A percentile compares a stretch with the other conserved stretches of the same genome.
Conservation (phyloP, 306 rosid species). For the Trichosanthes cucumerina region DNA sequence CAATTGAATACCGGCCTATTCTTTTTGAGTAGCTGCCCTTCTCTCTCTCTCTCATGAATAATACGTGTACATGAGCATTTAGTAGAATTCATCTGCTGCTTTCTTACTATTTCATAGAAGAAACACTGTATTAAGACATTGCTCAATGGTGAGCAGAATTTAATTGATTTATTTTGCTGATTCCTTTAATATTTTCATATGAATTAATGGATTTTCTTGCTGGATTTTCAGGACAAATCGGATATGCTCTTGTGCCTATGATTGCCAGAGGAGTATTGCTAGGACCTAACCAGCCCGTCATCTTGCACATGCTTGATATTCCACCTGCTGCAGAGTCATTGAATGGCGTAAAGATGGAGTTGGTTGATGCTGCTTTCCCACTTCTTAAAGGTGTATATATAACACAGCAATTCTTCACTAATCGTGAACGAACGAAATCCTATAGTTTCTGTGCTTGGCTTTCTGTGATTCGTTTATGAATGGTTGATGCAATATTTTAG, state of each 20-base stretch:
- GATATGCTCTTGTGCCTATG: constrained; percentile 98
- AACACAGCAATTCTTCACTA: background rate
- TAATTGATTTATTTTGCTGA: background rate
- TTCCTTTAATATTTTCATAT: background rate
- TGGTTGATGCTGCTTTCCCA: constrained; percentile 91
- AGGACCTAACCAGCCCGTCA: constrained; percentile 89
- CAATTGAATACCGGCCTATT: background rate
- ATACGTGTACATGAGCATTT: background rate
- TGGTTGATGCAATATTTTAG: constrained; percentile 27
- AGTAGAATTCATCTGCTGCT: background rate
- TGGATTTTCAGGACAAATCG: constrained; percentile 78
- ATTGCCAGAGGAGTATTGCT: constrained; percentile 94
- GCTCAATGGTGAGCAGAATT: background rate
- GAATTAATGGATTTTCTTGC: background rate
- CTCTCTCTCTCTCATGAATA: background rate
- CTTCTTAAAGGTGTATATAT: constrained; percentile 82
- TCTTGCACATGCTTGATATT: constrained; percentile 91
- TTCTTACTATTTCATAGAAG: background rate
- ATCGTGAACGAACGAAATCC: background rate
- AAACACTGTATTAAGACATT: background rate
- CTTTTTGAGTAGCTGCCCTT: background rate
- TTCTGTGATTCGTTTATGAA: background rate
- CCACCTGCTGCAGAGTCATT: constrained; percentile 84
- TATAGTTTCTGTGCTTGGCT: background rate
- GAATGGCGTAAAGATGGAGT: constrained; percentile 91